Evolutionary conservation across 495 filamentous ascomycete genomes (phyloP).

Genomic region (Penicillium turbatum): DNA sequence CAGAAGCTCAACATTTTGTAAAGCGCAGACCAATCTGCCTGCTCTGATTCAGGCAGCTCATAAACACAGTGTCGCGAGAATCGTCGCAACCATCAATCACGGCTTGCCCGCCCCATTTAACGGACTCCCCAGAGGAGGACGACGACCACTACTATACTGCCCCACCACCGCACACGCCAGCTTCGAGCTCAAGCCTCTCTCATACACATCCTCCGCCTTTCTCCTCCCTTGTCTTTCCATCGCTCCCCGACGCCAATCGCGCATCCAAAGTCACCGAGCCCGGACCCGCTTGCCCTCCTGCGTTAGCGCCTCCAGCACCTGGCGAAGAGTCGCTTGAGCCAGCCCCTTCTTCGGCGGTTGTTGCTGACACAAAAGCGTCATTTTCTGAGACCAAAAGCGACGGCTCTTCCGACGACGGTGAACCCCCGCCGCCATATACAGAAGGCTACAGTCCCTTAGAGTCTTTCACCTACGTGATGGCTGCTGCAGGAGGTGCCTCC

Average conservation of each 20-base stretch:
- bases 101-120: constrained; percentile 54
- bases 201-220: constrained; percentile 59
- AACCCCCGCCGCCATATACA: constrained; percentile 93
- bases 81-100: constrained; percentile 58
- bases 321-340: constrained; percentile 43
- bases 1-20: constrained; percentile 16
- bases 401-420: constrained; percentile 69
- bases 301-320: constrained; percentile 45
- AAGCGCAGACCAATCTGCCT: not conserved
- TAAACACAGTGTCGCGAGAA: constrained; percentile 66
- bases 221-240: constrained; percentile 56
- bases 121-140: constrained; percentile 45
- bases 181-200: constrained; percentile 55
- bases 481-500: constrained; percentile 89
- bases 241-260: constrained; percentile 39
- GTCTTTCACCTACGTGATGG: constrained; percentile 96
- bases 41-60: constrained; percentile 5
- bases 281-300: constrained; percentile 55
- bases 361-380: constrained; percentile 79
- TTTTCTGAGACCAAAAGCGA: constrained; percentile 75
- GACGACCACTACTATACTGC: constrained; percentile 49
- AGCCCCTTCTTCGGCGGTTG: constrained; percentile 48
- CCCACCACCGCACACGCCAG: constrained; percentile 63
- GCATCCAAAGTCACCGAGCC: constrained; percentile 52
- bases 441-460: constrained; percentile 90